Conservation (phyloP, 2,329 filamentous ascomycete genomes). For the Pseudovirgaria hyperparasitica region DNA sequence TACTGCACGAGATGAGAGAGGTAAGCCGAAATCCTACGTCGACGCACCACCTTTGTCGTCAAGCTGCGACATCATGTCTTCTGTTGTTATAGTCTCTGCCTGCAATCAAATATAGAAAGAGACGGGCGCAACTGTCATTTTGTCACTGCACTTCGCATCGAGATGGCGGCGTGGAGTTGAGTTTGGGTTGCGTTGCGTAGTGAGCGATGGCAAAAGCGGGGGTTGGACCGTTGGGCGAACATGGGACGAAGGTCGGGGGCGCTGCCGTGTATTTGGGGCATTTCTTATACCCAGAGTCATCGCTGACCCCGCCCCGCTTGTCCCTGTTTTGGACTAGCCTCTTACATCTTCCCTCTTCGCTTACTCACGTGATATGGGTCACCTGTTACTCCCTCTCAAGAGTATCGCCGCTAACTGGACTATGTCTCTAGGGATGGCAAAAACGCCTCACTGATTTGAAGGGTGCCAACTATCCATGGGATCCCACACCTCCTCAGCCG, state of each 20-base stretch:
- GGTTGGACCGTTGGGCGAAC: conserved; percentile 23
- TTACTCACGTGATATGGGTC: conserved; percentile 1
- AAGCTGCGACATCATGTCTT: no score
- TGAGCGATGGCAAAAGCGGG: conserved; percentile 33
- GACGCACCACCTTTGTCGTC: no score
- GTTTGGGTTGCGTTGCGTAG: conserved; percentile 13
- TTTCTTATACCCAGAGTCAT: conserved; percentile 33
- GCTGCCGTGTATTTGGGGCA: conserved; percentile 31
- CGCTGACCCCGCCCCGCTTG: conserved; percentile 16
- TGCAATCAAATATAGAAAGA: no score
- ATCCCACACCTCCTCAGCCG: conserved; percentile 52
- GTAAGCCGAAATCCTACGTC: conserved; percentile 42
- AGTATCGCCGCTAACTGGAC: conserved; percentile 2
- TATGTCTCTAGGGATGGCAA: conserved; percentile 67
- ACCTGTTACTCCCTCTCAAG: conserved; percentile 7
- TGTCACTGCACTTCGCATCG: conserved; percentile 7
- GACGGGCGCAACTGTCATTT: no score
- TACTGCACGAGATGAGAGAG: conserved; percentile 75
- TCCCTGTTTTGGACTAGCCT: conserved; percentile 6
- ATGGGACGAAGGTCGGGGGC: conserved; percentile 24
- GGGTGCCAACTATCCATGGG: conserved; percentile 89
- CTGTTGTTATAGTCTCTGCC: no score
- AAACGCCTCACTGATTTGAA: conserved; percentile 72
- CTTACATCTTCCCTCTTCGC: conserved; percentile 2
- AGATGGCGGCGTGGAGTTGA: conserved; percentile 12